Evolutionary conservation across 148 eudicot species (phyloP), one percentile per base, ranked within the genome.

Genomic region (Rhododendron molle): DNA sequence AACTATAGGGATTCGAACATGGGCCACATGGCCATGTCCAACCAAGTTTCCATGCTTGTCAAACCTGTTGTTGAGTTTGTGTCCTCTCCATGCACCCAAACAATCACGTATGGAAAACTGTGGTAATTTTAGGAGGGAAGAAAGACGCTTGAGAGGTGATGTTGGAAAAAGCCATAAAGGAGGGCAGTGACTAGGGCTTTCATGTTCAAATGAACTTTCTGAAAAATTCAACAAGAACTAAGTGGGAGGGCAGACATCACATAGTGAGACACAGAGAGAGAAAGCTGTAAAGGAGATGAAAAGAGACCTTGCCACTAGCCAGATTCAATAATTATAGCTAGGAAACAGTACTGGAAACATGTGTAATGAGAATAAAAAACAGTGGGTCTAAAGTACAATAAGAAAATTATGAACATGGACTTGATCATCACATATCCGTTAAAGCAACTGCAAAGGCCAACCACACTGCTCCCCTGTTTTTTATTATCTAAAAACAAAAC

Each of bases 241-340:
- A 71, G 80, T 83, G 47, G 85, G 36, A 54, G 30, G 81, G 65
- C 83, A 60, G 20, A 43, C 23, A 82, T 21, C 30, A 56, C 30
- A 46, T 7, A 81, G 2, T 49, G 60, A 47, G 81, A 47, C 5
- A 81, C 18, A 52, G 5, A 62, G 36, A 82, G 28, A 83, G 7
- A 46, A 60, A 84, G 85, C 80, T 84, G 85, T 50, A 84, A 84
- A 84, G 85, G 65, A 32, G 32, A 47, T 5, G 79, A 83, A 83
- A 83, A 83, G 52, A 52, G 50, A 76, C 21, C 74, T 83, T 72
- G 58, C 32, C 85, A 73, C 80, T 73, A 34, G 73, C 85, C 76
- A 72, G 43, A 21, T 50, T 74, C 11, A 74, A 52, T 84, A 54
- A 76, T 23, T 52, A 15, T 47, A 40, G 44, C 44, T 6, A 14